Percentiles rank a stretch among this genome's conserved stretches.
These are phyloP conservation scores for Chaetomiaceae sp. DNA, from an alignment of 2,329 filamentous ascomycete genomes.

Conservation along the genomic window DNA sequence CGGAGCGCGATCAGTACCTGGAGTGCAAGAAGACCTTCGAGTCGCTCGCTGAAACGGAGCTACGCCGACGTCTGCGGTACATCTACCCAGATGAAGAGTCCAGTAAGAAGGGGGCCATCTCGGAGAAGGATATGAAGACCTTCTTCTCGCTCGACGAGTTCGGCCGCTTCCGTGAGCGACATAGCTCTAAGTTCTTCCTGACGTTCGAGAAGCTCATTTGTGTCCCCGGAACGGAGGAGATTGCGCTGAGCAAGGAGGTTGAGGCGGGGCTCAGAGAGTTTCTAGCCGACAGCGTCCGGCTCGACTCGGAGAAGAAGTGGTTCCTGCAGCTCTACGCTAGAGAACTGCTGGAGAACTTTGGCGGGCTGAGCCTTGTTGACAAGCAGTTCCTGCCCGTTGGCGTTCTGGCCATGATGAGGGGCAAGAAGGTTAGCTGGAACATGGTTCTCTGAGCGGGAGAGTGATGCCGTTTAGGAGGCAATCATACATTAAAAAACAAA, in stretches of 20 bases:
- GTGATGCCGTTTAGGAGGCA: background rate
- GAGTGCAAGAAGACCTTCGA: slow-evolving; percentile 27
- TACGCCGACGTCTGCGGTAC: slow-evolving; percentile 11
- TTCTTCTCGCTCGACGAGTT: slow-evolving; percentile 38
- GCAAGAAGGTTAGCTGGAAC: slow-evolving; percentile 39
- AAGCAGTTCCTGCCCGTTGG: slow-evolving; percentile 37
- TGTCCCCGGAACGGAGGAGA: slow-evolving; percentile 25
- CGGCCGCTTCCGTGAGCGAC: slow-evolving; percentile 30
- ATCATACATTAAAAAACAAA: slow-evolving; percentile 3
- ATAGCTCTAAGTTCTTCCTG: slow-evolving; percentile 14
- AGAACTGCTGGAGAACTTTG: slow-evolving; percentile 33
- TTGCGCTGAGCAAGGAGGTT: slow-evolving; percentile 28
- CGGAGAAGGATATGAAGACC: slow-evolving; percentile 17
- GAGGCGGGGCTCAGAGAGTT: slow-evolving; percentile 19
- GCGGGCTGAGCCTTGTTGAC: slow-evolving; percentile 37
- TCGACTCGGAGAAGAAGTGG: slow-evolving; percentile 33
- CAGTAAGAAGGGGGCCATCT: background rate
- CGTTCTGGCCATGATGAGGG: slow-evolving; percentile 37
- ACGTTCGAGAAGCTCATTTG: slow-evolving; percentile 29
- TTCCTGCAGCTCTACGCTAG: slow-evolving; percentile 31
- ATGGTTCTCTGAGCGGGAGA: slow-evolving; percentile 33
- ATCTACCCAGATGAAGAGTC: slow-evolving; percentile 19
- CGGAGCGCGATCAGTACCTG: slow-evolving; percentile 27
- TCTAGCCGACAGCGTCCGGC: slow-evolving; percentile 10
- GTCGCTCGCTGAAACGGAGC: slow-evolving; percentile 12